A percentile compares a stretch with the other conserved stretches of the same genome.
Evolutionary conservation across 306 rosid genomes (phyloP).

Genomic region (Cercis canadensis): DNA sequence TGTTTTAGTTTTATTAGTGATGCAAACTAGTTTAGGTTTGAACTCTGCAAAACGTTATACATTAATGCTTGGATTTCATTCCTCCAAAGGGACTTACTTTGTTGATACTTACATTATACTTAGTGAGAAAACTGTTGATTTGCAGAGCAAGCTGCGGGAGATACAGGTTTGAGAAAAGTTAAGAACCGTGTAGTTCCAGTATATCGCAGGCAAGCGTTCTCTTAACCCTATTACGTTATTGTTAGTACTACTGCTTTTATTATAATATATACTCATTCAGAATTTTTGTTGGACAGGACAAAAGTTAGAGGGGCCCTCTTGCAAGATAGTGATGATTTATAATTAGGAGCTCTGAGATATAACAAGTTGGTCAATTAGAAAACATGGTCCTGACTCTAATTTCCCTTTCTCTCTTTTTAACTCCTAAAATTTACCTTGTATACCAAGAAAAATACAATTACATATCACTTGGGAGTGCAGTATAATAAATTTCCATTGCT

Average conservation of each 20-base stretch:
- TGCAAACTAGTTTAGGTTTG: constrained; percentile 20
- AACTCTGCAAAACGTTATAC: background rate
- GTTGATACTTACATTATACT: constrained; percentile 3
- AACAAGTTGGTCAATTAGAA: constrained; percentile 13
- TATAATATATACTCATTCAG: constrained; percentile 9
- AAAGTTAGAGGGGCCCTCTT: constrained; percentile 77
- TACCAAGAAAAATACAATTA: background rate
- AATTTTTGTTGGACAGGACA: constrained; percentile 57
- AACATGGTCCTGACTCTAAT: background rate
- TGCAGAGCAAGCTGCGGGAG: constrained; percentile 55
- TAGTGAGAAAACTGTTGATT: background rate
- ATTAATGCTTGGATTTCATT: constrained; percentile 2
- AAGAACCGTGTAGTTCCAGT: constrained; percentile 69
- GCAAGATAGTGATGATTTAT: constrained; percentile 55
- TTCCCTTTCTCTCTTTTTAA: background rate
- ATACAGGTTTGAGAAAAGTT: constrained; percentile 47
- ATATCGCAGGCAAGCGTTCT: constrained; percentile 60
- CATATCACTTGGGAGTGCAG: constrained; percentile 4
- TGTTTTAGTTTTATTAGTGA: background rate
- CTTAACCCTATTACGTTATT: background rate
- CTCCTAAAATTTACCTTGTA: background rate
- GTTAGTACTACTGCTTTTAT: background rate
- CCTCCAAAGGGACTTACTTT: background rate
- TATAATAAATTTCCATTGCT: background rate
- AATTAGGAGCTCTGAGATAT: constrained; percentile 16